Evolutionary conservation across 768 basidiomycete species (phyloP).

Genomic region (Crassisporium funariophilum): DNA sequence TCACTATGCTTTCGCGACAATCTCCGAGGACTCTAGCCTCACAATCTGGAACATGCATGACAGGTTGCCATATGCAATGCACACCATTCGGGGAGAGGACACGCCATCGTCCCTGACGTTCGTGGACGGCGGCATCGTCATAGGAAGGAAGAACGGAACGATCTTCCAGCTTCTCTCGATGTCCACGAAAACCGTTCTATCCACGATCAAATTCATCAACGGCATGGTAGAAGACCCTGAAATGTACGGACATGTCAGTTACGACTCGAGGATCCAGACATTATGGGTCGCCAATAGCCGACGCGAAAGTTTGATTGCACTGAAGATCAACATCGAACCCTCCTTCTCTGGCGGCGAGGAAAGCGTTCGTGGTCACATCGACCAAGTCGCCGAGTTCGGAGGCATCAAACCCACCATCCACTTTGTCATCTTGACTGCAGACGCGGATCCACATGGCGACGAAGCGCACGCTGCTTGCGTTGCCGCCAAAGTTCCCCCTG

Average conservation of each 20-base stretch:
- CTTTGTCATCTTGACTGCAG: conserved; percentile 84
- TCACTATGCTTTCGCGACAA: conserved; percentile 76
- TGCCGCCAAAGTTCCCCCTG: conserved; percentile 75
- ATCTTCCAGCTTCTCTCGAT: conserved; percentile 82
- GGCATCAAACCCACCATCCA: conserved; percentile 87
- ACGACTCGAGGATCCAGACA: conserved; percentile 83
- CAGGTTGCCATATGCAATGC: conserved; percentile 71
- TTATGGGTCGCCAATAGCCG: conserved; percentile 88
- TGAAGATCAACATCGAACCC: conserved; percentile 72
- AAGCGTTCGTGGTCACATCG: conserved; percentile 64
- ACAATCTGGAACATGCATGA: conserved; percentile 84
- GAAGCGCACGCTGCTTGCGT: conserved; percentile 84
- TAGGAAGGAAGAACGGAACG: conserved; percentile 84
- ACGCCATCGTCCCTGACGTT: conserved; percentile 82
- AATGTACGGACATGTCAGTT: conserved; percentile 88
- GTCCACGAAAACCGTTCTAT: conserved; percentile 70
- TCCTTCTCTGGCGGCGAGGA: conserved; percentile 64
- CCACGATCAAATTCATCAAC: conserved; percentile 79
- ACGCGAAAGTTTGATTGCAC: conserved; percentile 80
- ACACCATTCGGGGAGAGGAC: conserved; percentile 80
- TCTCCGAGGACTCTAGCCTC: conserved; percentile 80
- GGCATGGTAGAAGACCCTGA: conserved; percentile 71
- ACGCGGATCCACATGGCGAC: conserved; percentile 79
- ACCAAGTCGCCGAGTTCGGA: conserved; percentile 81
- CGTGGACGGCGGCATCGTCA: conserved; percentile 82